These are phyloP conservation scores for Dentipellis sp. DNA, from an alignment of 768 basidiomycete species.

Conservation along the genomic window DNA sequence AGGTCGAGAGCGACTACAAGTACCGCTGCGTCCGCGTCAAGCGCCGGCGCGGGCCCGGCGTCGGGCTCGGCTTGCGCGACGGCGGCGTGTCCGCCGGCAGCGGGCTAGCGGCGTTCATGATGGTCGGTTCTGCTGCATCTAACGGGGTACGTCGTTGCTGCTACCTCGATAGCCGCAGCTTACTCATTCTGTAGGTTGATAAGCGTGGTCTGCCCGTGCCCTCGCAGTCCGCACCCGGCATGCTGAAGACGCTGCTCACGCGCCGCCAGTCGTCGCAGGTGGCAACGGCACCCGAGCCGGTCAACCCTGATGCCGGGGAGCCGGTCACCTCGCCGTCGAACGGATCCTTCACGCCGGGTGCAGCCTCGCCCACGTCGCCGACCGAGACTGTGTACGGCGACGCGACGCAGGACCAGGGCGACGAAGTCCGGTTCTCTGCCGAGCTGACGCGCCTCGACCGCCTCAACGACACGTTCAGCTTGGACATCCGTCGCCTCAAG, in stretches of 20 bases:
- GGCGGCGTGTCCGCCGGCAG: neutral
- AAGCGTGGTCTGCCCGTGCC: slow-evolving; percentile 83
- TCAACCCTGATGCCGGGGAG: slow-evolving; percentile 14
- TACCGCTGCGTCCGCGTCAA: slow-evolving; percentile 77
- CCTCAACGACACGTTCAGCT: slow-evolving; percentile 81
- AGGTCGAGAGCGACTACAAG: slow-evolving; percentile 85
- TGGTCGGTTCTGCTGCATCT: slow-evolving; percentile 66
- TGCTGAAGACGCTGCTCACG: slow-evolving; percentile 84
- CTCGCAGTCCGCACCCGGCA: slow-evolving; percentile 60
- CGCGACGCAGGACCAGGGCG: slow-evolving; percentile 71
- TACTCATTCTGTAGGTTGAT: slow-evolving; percentile 54
- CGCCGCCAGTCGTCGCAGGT: slow-evolving; percentile 86
- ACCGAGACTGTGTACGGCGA: slow-evolving; percentile 73
- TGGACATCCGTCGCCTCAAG: slow-evolving; percentile 88
- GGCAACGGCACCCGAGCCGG: slow-evolving; percentile 26
- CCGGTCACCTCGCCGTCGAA: slow-evolving; percentile 15
- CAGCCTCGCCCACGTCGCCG: slow-evolving; percentile 11
- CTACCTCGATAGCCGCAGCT: slow-evolving; percentile 4
- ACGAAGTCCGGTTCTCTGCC: slow-evolving; percentile 94
- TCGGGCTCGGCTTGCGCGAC: slow-evolving; percentile 33
- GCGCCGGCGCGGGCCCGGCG: slow-evolving; percentile 31
- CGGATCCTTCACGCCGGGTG: slow-evolving; percentile 1
- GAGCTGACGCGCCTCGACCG: slow-evolving; percentile 89
- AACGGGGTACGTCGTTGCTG: slow-evolving; percentile 61
- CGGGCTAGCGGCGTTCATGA: neutral